A percentile compares a stretch with the other conserved stretches of the same genome.
Evolutionary conservation across 768 basidiomycete species (phyloP).

Genomic region (Psilocybe cyanescens): DNA sequence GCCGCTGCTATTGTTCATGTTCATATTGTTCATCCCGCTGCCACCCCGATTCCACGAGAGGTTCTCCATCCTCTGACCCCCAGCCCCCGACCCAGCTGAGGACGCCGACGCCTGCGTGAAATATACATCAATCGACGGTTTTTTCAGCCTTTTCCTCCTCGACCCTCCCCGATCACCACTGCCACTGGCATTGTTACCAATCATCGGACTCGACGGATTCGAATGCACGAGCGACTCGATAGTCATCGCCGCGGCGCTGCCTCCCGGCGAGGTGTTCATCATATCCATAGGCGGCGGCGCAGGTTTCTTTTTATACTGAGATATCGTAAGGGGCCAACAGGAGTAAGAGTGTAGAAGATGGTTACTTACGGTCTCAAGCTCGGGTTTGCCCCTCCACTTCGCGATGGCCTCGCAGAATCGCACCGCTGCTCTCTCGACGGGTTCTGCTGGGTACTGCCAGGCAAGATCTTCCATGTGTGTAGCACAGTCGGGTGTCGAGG

Average conservation of each 20-base stretch:
- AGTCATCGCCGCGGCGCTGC: conserved; percentile 46
- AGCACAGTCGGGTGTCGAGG: conserved; percentile 71
- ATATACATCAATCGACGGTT: conserved; percentile 51
- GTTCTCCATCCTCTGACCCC: conserved; percentile 8
- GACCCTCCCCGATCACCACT: conserved; percentile 12
- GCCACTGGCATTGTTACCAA: conserved; percentile 26
- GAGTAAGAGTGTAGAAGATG: conserved; percentile 8
- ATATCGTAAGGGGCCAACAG: conserved; percentile 26
- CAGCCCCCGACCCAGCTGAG: not conserved
- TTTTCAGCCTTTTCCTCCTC: conserved; percentile 25
- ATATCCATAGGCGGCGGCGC: conserved; percentile 24
- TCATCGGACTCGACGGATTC: conserved; percentile 63
- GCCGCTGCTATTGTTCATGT: not conserved
- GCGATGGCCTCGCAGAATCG: conserved; percentile 84
- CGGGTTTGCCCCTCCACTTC: conserved; percentile 84
- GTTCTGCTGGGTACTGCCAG: conserved; percentile 81
- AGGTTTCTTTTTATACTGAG: conserved; percentile 62
- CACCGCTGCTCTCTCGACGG: conserved; percentile 76
- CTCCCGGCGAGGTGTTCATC: conserved; percentile 29
- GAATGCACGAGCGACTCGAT: conserved; percentile 73
- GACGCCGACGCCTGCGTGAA: conserved; percentile 35
- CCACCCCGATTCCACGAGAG: not conserved
- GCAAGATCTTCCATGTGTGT: conserved; percentile 82
- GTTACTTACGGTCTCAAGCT: conserved; percentile 70
- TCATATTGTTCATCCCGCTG: not conserved